Evolutionary conservation across 2,329 filamentous ascomycete genomes (phyloP).

Genomic region (Fusarium abutilonis): DNA sequence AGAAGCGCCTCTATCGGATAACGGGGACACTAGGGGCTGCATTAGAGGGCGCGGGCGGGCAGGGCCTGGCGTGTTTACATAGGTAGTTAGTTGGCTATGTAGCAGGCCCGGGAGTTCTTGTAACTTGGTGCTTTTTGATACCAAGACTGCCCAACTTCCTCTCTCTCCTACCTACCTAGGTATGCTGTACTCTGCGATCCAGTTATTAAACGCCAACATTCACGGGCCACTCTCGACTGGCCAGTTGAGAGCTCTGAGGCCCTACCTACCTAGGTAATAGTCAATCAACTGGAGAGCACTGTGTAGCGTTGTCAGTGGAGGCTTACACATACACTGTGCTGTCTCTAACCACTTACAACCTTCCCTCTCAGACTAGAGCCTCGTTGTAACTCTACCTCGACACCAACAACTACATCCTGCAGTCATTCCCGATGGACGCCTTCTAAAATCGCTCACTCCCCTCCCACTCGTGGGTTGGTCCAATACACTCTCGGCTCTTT

Average conservation of each 20-base stretch:
- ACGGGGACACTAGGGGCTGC: constrained; percentile 8
- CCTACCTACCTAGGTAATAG: too few relatives aligned
- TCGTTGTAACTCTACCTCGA: constrained; percentile 37
- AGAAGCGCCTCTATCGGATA: constrained; percentile 16
- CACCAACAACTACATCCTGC: constrained; percentile 35
- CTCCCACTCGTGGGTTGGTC: constrained; percentile 23
- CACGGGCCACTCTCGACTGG: background rate
- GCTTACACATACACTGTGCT: constrained; percentile 24
- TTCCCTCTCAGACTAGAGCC: constrained; percentile 21
- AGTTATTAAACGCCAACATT: background rate
- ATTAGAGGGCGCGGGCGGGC: constrained; percentile 3
- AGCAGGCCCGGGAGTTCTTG: constrained; percentile 8
- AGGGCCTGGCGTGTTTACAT: background rate
- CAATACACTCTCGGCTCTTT: constrained; percentile 31
- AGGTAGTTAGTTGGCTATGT: too few relatives aligned
- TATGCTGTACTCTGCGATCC: background rate
- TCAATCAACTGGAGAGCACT: constrained; percentile 10
- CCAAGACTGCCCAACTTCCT: background rate
- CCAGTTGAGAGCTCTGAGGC: background rate
- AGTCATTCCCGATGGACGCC: constrained; percentile 34
- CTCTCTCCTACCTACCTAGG: background rate
- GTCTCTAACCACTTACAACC: constrained; percentile 18
- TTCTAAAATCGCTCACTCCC: constrained; percentile 40
- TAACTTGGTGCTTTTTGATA: constrained; percentile 9
- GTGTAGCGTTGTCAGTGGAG: constrained; percentile 19